Evolutionary conservation across 805 yeast species (phyloP), one percentile per base, ranked within the genome.

Genomic region (Monosporozyma unispora): DNA sequence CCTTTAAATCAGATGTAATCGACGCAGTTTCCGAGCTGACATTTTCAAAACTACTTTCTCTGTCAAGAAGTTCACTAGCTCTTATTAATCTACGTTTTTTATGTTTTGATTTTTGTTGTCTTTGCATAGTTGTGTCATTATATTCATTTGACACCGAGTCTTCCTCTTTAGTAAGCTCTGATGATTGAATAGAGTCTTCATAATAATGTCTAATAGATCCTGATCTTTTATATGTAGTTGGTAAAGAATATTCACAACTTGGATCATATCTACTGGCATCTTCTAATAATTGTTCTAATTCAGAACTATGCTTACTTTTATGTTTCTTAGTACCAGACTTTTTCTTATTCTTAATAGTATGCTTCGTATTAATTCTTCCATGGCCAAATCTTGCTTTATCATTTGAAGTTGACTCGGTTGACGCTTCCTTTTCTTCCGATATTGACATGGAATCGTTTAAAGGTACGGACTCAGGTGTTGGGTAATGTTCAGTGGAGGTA

Each of bases 241-340:
- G 68, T 43, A 64, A 50, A 4, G 56, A 41, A 42, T 51, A 58
- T 11, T 59, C 66, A 41, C 51, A 54, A n/a, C 52, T 52, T 3
- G 67, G 57, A 41, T 61, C 56, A 41, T 58, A 64, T 23, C 52
- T 56, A 35, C 38, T 59, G 0, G 68, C 63, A 25, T 62, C 69
- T 27, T 62, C 57, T 16, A 65, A 45, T 22, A 64, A 48, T 5
- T 48, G 44, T 37, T 54, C 52, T 35, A 61, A 31, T 19, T 52
- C 52, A 11, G 19, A 22, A 12, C 5, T 10, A 16, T 11, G n/a
- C 4, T 37, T 16, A 4, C n/a, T n/a, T n/a, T n/a, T 29, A 14
- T 4, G 22, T 21, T 21, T 28, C 7, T 11, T 27, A 18, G 22
- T 16, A 21, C 11, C 33, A n/a, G 31, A 3, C 16, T 28, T 23